Percentiles rank a stretch among this genome's conserved stretches.
These are phyloP conservation scores for Epichloe typhina DNA, from an alignment of 2,329 filamentous ascomycete genomes.

Conservation along the genomic window DNA sequence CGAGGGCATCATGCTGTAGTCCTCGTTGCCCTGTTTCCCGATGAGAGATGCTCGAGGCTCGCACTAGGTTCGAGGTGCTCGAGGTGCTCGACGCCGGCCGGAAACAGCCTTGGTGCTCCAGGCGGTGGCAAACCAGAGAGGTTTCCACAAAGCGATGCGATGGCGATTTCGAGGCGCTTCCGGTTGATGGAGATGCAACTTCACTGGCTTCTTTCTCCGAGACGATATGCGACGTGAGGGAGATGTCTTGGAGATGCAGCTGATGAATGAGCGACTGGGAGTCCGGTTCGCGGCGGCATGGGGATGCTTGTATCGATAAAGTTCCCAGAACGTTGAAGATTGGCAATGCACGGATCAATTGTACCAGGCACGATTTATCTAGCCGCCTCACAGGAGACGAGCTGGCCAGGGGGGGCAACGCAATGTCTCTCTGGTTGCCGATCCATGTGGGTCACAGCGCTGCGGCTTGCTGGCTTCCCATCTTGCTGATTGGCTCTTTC, in stretches of 20 bases:
- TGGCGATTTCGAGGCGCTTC: not conserved
- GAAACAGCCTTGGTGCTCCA: not conserved
- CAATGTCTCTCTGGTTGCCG: not conserved
- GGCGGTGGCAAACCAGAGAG: not conserved
- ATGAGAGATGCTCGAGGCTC: no score
- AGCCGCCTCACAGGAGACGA: not conserved
- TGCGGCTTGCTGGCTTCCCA: not conserved
- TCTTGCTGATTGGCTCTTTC: not conserved
- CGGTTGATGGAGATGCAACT: not conserved
- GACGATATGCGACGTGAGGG: not conserved
- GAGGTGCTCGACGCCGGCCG: not conserved
- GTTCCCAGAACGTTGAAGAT: not conserved
- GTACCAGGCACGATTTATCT: not conserved
- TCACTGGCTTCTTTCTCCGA: not conserved
- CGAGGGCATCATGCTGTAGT: slow-evolving; percentile 46
- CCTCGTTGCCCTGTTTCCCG: not conserved
- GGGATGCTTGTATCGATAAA: not conserved
- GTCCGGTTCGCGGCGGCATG: not conserved
- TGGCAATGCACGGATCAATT: no score
- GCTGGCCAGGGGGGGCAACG: not conserved
- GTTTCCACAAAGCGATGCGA: not conserved
- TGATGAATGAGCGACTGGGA: not conserved
- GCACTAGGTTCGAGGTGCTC: not conserved
- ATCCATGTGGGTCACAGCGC: not conserved
- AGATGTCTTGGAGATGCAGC: not conserved